Evolutionary conservation across 208 protist genomes (phyloP).

Genomic region (Trypanosoma brucei): DNA sequence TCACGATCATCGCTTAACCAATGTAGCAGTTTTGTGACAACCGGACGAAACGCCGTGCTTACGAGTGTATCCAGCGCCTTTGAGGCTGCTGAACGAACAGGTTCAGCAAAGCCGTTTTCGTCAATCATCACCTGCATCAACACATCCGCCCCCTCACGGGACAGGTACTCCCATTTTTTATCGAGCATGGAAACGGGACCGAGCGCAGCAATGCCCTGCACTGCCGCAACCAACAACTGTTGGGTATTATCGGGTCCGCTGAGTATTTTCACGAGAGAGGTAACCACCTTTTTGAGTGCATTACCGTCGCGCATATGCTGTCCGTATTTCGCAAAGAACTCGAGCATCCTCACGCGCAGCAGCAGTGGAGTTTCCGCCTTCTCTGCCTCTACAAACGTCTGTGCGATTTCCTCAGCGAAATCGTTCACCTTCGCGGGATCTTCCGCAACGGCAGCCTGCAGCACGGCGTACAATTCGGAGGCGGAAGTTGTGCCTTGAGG

Average conservation of each 20-base stretch:
- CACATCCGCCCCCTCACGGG: slow-evolving; percentile 81
- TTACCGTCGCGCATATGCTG: slow-evolving; percentile 59
- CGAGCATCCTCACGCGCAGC: slow-evolving; percentile 65
- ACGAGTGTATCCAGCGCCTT: slow-evolving; percentile 75
- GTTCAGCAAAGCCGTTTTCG: slow-evolving; percentile 67
- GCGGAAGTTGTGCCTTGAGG: slow-evolving; percentile 21
- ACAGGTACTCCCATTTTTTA: slow-evolving; percentile 77
- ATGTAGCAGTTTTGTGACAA: slow-evolving; percentile 83
- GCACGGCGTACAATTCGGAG: slow-evolving; percentile 62
- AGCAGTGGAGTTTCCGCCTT: slow-evolving; percentile 55
- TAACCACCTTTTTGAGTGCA: slow-evolving; percentile 72
- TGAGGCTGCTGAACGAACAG: slow-evolving; percentile 53
- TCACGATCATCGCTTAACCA: slow-evolving; percentile 85
- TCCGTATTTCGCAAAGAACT: slow-evolving; percentile 64
- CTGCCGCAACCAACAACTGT: slow-evolving; percentile 67
- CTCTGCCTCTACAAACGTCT: slow-evolving; percentile 62
- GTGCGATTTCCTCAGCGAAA: slow-evolving; percentile 43
- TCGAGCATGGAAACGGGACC: slow-evolving; percentile 75
- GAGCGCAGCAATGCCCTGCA: slow-evolving; percentile 71
- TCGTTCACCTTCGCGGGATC: slow-evolving; percentile 52
- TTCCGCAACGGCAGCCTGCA: slow-evolving; percentile 48
- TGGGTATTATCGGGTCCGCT: slow-evolving; percentile 67
- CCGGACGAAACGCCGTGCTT: slow-evolving; percentile 56
- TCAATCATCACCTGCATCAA: slow-evolving; percentile 87
- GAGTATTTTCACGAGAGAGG: slow-evolving; percentile 76